Conservation (phyloP, 306 rosid genomes). For the Quercus rubra region DNA sequence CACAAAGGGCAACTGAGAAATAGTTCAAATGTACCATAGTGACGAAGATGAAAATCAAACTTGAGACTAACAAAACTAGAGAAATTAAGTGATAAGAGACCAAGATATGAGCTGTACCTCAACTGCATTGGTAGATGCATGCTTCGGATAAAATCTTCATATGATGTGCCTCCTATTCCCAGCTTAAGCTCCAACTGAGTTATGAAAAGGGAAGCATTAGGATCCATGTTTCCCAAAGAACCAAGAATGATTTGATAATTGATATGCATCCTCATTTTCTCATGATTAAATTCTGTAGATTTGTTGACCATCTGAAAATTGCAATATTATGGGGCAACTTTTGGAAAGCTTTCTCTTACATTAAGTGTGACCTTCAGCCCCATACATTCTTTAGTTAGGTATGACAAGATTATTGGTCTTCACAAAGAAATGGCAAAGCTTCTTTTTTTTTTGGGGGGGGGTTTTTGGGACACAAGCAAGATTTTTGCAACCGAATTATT, state of each 20-base stretch:
- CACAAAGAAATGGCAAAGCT: too few species aligned
- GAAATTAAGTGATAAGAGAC: neutral
- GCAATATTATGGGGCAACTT: neutral
- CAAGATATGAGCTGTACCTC: conserved; percentile 55
- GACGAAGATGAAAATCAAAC: neutral
- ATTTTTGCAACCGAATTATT: too few species aligned
- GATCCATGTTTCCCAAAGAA: neutral
- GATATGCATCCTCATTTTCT: neutral
- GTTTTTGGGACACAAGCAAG: too few species aligned
- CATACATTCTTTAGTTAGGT: too few species aligned
- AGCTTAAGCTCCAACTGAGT: conserved; percentile 90
- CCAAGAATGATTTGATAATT: neutral
- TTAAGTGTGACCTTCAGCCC: too few species aligned
- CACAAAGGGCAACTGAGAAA: too few species aligned
- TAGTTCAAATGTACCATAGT: too few species aligned
- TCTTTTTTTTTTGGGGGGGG: too few species aligned
- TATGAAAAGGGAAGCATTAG: conserved; percentile 5
- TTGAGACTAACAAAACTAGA: neutral
- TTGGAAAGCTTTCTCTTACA: neutral
- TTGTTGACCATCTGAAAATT: neutral
- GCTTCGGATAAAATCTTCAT: conserved; percentile 74
- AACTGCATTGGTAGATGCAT: conserved; percentile 90
- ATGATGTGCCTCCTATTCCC: conserved; percentile 96
- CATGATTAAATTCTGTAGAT: neutral
- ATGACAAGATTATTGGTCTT: too few species aligned